phyloP scores from a whole-genome alignment of 106 monocot genomes.

The Cymbidium sinense region DNA sequence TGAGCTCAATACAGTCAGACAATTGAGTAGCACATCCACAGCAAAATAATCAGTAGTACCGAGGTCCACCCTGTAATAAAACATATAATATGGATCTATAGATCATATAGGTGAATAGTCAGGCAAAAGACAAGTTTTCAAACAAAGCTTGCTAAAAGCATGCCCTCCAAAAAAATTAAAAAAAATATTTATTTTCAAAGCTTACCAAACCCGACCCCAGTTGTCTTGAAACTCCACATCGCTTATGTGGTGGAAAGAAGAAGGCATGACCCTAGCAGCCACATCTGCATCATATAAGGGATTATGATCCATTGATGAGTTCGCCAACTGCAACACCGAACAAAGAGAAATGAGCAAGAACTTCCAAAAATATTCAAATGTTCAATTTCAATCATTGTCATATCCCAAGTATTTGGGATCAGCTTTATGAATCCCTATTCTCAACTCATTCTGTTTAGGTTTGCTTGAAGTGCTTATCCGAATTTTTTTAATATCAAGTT shows the following conservation, averaged over 20 bases:
- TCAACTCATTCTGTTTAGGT: not conserved
- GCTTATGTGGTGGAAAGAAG: slow-evolving; percentile 95
- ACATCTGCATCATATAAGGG: slow-evolving; percentile 84
- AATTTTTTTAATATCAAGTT: not conserved
- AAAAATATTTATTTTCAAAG: not conserved
- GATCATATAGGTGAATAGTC: not conserved
- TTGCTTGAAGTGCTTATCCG: not conserved
- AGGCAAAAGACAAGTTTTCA: not conserved
- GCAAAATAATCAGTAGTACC: slow-evolving; percentile 89
- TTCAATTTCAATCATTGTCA: not conserved
- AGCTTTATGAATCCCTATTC: not conserved
- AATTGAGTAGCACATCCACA: slow-evolving; percentile 88
- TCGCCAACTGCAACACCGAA: slow-evolving; percentile 14
- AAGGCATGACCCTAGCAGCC: slow-evolving; percentile 63
- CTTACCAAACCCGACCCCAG: slow-evolving; percentile 91
- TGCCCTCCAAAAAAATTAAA: not conserved
- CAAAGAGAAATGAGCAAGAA: slow-evolving; percentile 1
- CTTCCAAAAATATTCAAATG: not conserved
- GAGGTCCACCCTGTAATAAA: slow-evolving; percentile 82
- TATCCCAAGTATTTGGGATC: not conserved
- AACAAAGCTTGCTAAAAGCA: not conserved
- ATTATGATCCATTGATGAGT: slow-evolving; percentile 71
- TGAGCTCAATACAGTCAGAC: slow-evolving; percentile 78
- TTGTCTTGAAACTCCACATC: slow-evolving; percentile 98
- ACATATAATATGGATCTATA: not conserved